Evolutionary conservation across 176 grass and related monocot genomes (phyloP).

Genomic region (Raddia distichophylla): DNA sequence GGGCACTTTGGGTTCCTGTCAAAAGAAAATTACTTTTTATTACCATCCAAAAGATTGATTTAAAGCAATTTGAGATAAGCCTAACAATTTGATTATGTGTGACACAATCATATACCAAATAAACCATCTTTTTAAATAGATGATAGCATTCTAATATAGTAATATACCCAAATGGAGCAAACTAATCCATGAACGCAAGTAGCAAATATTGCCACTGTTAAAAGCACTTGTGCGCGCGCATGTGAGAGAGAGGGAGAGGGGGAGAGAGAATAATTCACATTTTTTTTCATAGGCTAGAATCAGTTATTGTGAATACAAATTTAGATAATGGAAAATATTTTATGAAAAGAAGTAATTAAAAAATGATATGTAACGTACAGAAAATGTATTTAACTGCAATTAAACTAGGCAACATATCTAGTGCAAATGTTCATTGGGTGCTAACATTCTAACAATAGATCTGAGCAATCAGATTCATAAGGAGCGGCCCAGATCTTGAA

Average conservation of each 20-base stretch:
- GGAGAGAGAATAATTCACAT: background rate
- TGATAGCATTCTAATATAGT: background rate
- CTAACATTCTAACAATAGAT: too few relatives aligned
- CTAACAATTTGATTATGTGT: background rate
- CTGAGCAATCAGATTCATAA: too few relatives aligned
- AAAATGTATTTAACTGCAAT: background rate
- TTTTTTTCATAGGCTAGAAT: background rate
- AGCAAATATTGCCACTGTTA: background rate
- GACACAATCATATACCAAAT: background rate
- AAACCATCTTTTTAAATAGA: conserved; percentile 21
- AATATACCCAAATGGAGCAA: background rate
- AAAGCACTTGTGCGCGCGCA: background rate
- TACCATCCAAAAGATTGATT: background rate
- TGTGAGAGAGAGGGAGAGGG: background rate
- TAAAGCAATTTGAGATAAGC: background rate
- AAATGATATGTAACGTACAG: background rate
- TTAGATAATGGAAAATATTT: background rate
- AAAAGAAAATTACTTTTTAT: background rate
- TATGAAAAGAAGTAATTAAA: background rate
- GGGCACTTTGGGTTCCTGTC: background rate
- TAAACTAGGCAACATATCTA: too few relatives aligned
- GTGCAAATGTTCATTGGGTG: too few relatives aligned
- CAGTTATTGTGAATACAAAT: background rate
- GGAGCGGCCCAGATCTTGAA: too few relatives aligned
- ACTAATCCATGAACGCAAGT: conserved; percentile 9